Evolutionary conservation across 2,329 filamentous ascomycete species (phyloP), one percentile per base, ranked within the genome.

Genomic region (Pleomassaria siparia): DNA sequence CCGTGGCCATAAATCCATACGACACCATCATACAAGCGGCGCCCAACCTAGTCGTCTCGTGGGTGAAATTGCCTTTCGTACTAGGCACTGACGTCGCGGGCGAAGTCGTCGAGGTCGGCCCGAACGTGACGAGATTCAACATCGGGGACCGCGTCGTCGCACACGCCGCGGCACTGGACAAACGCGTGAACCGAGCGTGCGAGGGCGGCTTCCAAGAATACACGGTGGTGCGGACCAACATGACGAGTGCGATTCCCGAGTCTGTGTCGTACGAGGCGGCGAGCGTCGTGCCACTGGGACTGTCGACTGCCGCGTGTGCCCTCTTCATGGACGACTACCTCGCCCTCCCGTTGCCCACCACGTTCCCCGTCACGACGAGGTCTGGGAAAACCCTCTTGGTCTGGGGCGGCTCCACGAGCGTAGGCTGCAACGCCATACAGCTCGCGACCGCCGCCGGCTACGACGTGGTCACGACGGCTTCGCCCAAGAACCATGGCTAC

Each of bases 391-490:
- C 72, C 1, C 45, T 78, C 10, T 58, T 79, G 7, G 69, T 80
- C 25, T 78, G 78, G 57, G 76, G 76, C 25, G 76, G 75, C 11
- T 74, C 72, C 43, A 75, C 75, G 2, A 74, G 74, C 25, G 76
- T 76, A 1, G 77, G 77, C 2, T 61, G 64, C 12, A 65, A 76
- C 21, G 77, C 75, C 6, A 74, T 80, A 35, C 77, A 80, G 55
- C 76, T 71, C 47, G 76, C 73, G 8, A 68, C 70, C 33, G 65
- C 76, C 21, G 71, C 72, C n/a, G 73, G 72, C 18, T 68, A 66
- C 49, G 55, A 70, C 20, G 75, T 79, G 24, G 60, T 77, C 40
- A 65, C 74, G 2, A 78, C 74, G 5, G 71, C 71, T 46, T 78
- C 74, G 0, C 69, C 73, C 2, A 68, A 64, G 29, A 79, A 79